These are phyloP conservation scores for Penicillium maclennaniae DNA, from an alignment of 495 filamentous ascomycete species.

Conservation along the genomic window DNA sequence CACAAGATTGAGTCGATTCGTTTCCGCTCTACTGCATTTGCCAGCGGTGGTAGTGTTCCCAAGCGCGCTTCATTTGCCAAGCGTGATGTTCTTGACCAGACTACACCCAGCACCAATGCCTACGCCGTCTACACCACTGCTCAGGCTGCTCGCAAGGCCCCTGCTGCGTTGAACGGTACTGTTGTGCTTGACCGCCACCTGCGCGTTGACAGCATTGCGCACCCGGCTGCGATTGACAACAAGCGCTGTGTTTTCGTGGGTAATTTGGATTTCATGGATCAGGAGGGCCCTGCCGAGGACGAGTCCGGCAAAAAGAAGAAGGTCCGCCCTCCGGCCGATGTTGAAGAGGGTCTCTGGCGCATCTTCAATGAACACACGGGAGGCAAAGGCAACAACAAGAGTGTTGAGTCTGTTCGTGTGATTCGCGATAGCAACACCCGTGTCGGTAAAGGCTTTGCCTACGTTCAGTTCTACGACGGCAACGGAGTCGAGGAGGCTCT, in stretches of 20 bases:
- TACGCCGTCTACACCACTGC: slow-evolving; percentile 82
- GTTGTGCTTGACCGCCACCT: slow-evolving; percentile 84
- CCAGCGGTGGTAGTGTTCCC: slow-evolving; percentile 63
- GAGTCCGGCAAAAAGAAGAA: slow-evolving; percentile 61
- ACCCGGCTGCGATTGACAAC: slow-evolving; percentile 77
- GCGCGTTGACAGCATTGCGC: slow-evolving; percentile 83
- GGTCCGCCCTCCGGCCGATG: slow-evolving; percentile 68
- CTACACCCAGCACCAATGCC: slow-evolving; percentile 89
- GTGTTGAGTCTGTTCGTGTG: slow-evolving; percentile 90
- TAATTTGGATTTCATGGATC: slow-evolving; percentile 91
- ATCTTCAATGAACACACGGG: slow-evolving; percentile 58
- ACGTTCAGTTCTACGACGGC: slow-evolving; percentile 90
- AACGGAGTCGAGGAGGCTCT: slow-evolving; percentile 88
- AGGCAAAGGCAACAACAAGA: slow-evolving; percentile 57
- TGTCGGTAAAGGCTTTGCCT: slow-evolving; percentile 95
- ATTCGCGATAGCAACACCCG: slow-evolving; percentile 83
- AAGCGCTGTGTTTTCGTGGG: slow-evolving; percentile 93
- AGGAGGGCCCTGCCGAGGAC: slow-evolving; percentile 59
- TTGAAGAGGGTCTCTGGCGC: slow-evolving; percentile 94
- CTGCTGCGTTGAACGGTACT: slow-evolving; percentile 74
- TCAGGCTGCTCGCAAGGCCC: slow-evolving; percentile 69
- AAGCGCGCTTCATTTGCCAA: slow-evolving; percentile 87
- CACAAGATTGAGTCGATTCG: slow-evolving; percentile 85
- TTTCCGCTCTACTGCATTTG: slow-evolving; percentile 88
- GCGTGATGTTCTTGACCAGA: slow-evolving; percentile 76